Conservation (phyloP, 108 stramenopile species). For the Nannochloropsis salina region DNA sequence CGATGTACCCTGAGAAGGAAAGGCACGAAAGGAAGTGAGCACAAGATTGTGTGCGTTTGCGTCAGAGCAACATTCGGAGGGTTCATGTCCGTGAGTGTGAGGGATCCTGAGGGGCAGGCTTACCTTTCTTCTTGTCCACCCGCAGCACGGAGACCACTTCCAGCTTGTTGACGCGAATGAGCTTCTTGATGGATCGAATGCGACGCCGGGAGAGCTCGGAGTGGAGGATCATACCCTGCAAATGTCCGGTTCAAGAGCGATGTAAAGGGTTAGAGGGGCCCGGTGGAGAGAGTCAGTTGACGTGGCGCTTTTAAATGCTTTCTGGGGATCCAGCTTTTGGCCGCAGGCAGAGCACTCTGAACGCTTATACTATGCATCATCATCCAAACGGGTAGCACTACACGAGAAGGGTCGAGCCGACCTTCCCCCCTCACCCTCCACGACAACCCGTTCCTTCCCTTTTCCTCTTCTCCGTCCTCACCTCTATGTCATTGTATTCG, state of each 20-base stretch:
- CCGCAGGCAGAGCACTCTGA: not conserved
- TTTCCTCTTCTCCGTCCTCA: not conserved
- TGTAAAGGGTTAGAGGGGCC: not conserved
- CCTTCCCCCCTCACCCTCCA: no score
- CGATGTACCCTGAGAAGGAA: conserved; percentile 76
- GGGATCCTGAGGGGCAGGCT: no score
- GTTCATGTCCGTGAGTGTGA: no score
- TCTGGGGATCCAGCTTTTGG: not conserved
- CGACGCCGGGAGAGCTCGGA: conserved; percentile 91
- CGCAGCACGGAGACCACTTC: conserved; percentile 99
- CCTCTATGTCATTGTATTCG: conserved; percentile 92
- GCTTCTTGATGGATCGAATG: conserved; percentile 97
- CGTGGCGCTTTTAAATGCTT: not conserved
- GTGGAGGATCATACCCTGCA: conserved; percentile 93
- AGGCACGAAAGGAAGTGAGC: not conserved
- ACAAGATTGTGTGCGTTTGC: not conserved
- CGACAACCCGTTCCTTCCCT: not conserved
- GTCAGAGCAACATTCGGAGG: no score
- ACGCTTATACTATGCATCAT: not conserved
- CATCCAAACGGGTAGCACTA: not conserved
- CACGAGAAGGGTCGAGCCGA: no score
- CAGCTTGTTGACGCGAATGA: conserved; percentile 92
- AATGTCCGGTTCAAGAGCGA: not conserved
- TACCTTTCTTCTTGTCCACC: conserved; percentile 95
- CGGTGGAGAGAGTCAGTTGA: not conserved